Conservation (phyloP, 2,329 filamentous ascomycete species). For the Stagonosporopsis tanaceti region DNA sequence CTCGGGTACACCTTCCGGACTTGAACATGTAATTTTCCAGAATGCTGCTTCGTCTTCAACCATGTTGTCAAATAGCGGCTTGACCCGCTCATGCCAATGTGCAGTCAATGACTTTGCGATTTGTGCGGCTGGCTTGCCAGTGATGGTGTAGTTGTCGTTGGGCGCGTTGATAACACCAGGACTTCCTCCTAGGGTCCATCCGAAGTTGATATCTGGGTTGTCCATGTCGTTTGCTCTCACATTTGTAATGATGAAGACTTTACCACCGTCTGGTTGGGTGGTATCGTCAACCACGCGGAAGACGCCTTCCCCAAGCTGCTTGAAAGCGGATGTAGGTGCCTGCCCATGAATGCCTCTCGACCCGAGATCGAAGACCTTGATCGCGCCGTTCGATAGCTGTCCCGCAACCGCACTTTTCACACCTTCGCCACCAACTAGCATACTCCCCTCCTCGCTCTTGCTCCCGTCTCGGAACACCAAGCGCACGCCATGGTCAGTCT, state of each 20-base stretch:
- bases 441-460: constrained; percentile 64
- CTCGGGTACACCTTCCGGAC: constrained; percentile 65
- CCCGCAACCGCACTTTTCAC: constrained; percentile 67
- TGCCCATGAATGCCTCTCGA: constrained; percentile 72
- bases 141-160: constrained; percentile 67
- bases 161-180: constrained; percentile 66
- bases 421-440: constrained; percentile 70
- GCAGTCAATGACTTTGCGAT: constrained; percentile 64
- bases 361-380: constrained; percentile 71
- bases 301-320: constrained; percentile 69
- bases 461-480: constrained; percentile 68
- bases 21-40: constrained; percentile 72
- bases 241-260: constrained; percentile 68
- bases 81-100: constrained; percentile 65
- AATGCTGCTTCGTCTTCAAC: constrained; percentile 65
- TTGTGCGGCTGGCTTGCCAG: constrained; percentile 64
- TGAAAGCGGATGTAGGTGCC: constrained; percentile 68
- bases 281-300: constrained; percentile 62
- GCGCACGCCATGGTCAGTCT: constrained; percentile 62
- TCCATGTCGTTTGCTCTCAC: constrained; percentile 68
- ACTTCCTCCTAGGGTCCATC: constrained; percentile 69
- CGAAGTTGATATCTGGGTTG: constrained; percentile 64
- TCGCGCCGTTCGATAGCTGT: constrained; percentile 64
- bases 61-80: constrained; percentile 67
- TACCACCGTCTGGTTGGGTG: constrained; percentile 53